Evolutionary conservation across 768 basidiomycete species (phyloP).

Genomic region (Amanita pseudoporphyria): DNA sequence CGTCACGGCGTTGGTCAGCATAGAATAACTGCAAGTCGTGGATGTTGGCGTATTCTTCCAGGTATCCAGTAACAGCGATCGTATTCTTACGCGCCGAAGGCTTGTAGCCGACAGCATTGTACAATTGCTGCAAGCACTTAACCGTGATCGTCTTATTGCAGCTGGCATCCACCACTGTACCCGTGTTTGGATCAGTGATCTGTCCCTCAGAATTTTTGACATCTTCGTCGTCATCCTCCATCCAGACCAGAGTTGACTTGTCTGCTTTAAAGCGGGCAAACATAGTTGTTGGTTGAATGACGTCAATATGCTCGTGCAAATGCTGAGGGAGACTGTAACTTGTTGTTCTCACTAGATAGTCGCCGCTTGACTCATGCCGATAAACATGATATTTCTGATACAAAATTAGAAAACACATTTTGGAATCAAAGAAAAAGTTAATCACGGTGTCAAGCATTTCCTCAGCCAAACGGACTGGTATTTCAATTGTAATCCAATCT

Average conservation of each 20-base stretch:
- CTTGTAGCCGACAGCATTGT: conserved; percentile 39
- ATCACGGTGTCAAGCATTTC: conserved; percentile 63
- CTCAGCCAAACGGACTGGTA: conserved; percentile 54
- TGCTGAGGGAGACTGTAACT: conserved; percentile 55
- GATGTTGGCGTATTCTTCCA: conserved; percentile 43
- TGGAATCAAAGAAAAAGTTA: conserved; percentile 4
- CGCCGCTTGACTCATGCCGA: conserved; percentile 42
- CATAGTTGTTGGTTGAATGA: conserved; percentile 66
- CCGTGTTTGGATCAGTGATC: conserved; percentile 17
- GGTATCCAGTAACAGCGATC: conserved; percentile 47
- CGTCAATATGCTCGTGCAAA: conserved; percentile 51
- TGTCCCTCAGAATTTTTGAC: conserved; percentile 9
- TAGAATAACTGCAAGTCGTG: conserved; percentile 45
- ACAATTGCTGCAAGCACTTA: conserved; percentile 43
- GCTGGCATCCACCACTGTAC: conserved; percentile 32
- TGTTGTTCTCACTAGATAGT: conserved; percentile 54
- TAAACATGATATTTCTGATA: conserved; percentile 61
- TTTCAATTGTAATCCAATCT: conserved; percentile 57
- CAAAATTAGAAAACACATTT: no score
- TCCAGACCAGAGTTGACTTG: conserved; percentile 24
- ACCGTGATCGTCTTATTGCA: conserved; percentile 45
- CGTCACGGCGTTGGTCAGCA: conserved; percentile 35
- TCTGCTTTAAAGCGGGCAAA: conserved; percentile 32
- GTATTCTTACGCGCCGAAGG: conserved; percentile 34
- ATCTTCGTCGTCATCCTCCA: conserved; percentile 14